Evolutionary conservation across 805 yeast genomes (phyloP), one percentile per base, ranked within the genome.

Genomic region (Ogataea populi-albae): DNA sequence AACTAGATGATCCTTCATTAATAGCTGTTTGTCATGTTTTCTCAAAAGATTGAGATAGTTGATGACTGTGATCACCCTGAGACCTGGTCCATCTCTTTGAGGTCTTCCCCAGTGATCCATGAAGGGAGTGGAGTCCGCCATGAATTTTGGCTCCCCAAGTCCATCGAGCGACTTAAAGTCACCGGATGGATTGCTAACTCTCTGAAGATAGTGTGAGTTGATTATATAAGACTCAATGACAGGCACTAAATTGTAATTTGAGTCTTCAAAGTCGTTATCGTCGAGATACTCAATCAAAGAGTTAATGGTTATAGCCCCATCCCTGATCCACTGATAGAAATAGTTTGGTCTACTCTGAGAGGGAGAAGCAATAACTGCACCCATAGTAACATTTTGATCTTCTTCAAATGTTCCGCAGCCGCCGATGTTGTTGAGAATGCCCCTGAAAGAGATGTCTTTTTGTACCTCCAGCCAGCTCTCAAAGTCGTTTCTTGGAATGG

Each of bases 81-180:
- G 67, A 1, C 94, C 89, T 1, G 98, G 96, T 0, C 98, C 98
- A 58, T 91, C 98, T 41, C 87, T 73, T 61, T 91, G 98, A 1
- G 98, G 98, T 48, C 98, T 69, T 2, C 98, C 98, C 98, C 98
- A 91, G 23, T 65, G 57, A 2, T 65, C 79, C 5, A 59, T 57
- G 50, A 83, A 91, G 1, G 84, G 67, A 0, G 75, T 50, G 17
- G 82, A 80, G 54, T 86, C 74, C 4, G 79, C 76, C 55, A 70
- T 57, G 54, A 83, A 91, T 58, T 91, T 91, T 6, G 98, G 97
- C 57, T 91, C 98, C 2, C 97, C 98, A 22, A 89, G 66, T 2
- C 86, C 87, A 6, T 61, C 59, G 30, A 72, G 64, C 39, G 66
- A 66, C 8, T 64, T 59, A 45, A 75, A 76, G 2, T 58, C 54